These are phyloP conservation scores for Xylaria sp. DNA, from an alignment of 2,329 filamentous ascomycete species.

Conservation along the genomic window DNA sequence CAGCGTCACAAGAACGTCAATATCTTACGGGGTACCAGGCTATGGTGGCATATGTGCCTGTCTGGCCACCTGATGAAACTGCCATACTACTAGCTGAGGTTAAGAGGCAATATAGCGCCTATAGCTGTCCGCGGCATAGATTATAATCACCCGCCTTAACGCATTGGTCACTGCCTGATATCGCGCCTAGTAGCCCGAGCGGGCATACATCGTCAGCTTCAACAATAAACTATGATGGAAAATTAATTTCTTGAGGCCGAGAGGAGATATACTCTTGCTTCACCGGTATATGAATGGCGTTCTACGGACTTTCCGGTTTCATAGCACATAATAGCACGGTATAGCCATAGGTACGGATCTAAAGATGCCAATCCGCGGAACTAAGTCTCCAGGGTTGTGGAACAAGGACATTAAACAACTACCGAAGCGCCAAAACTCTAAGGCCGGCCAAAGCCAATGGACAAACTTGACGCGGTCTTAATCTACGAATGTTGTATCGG, in stretches of 20 bases:
- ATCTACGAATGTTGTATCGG: constrained; percentile 13
- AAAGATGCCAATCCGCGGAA: constrained; percentile 13
- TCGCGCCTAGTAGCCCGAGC: neutral
- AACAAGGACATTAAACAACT: constrained; percentile 27
- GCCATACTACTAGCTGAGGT: constrained; percentile 4
- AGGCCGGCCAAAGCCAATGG: constrained; percentile 3
- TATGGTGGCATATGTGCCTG: constrained; percentile 24
- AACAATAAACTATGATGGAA: neutral
- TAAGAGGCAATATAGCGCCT: neutral
- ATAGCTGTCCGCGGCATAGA: neutral
- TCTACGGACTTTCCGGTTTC: neutral
- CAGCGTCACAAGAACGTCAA: constrained; percentile 12
- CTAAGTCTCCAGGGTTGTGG: constrained; percentile 15
- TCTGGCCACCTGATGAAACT: constrained; percentile 20
- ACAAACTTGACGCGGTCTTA: constrained; percentile 13
- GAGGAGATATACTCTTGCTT: neutral
- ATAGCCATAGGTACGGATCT: constrained; percentile 16
- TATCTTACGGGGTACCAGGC: constrained; percentile 11
- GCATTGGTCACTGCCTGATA: neutral
- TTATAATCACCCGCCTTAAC: neutral
- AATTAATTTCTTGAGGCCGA: neutral
- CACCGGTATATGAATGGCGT: neutral
- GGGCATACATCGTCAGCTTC: neutral
- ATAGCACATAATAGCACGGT: neutral
- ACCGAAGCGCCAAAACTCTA: constrained; percentile 17